Percentiles rank a stretch among this genome's conserved stretches.
These are phyloP conservation scores for Cladorrhinum sp. DNA, from an alignment of 2,329 filamentous ascomycete genomes.

Conservation along the genomic window DNA sequence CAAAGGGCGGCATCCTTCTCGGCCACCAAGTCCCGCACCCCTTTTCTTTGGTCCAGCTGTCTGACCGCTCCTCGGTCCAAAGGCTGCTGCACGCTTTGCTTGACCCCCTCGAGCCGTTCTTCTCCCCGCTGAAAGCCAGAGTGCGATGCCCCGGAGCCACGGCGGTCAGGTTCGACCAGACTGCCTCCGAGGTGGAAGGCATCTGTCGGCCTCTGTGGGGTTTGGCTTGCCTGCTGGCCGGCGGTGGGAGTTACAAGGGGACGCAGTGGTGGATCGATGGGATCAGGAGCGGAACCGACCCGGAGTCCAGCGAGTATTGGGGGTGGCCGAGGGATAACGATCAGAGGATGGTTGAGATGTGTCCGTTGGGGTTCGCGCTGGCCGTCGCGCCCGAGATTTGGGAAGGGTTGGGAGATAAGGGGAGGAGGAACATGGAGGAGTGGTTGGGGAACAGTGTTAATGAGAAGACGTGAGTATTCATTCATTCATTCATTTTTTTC, in stretches of 20 bases:
- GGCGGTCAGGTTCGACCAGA: slow-evolving; percentile 73
- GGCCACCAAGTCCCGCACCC: slow-evolving; percentile 54
- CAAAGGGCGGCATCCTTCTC: slow-evolving; percentile 37
- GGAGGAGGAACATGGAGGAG: slow-evolving; percentile 63
- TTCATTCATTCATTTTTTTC: not conserved
- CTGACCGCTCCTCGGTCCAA: slow-evolving; percentile 55
- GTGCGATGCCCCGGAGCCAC: slow-evolving; percentile 67
- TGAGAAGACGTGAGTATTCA: slow-evolving; percentile 59
- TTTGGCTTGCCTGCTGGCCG: slow-evolving; percentile 66
- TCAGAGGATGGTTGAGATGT: slow-evolving; percentile 84
- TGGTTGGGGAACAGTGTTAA: slow-evolving; percentile 77
- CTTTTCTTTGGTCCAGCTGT: slow-evolving; percentile 51
- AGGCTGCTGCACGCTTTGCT: slow-evolving; percentile 61
- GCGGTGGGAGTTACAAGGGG: slow-evolving; percentile 61
- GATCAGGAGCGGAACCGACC: slow-evolving; percentile 68
- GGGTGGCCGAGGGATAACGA: slow-evolving; percentile 72
- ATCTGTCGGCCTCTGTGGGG: slow-evolving; percentile 75
- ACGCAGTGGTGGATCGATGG: slow-evolving; percentile 67
- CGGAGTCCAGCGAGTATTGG: slow-evolving; percentile 69
- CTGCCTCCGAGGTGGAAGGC: slow-evolving; percentile 73
- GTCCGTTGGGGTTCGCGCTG: slow-evolving; percentile 71
- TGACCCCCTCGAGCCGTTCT: slow-evolving; percentile 68
- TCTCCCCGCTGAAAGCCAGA: slow-evolving; percentile 63
- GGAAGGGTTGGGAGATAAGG: slow-evolving; percentile 59
- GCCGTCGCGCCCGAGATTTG: slow-evolving; percentile 67